Base-by-base conservation (phyloP, 768 basidiomycete genomes). In the Tulasnella sp. region DNA sequence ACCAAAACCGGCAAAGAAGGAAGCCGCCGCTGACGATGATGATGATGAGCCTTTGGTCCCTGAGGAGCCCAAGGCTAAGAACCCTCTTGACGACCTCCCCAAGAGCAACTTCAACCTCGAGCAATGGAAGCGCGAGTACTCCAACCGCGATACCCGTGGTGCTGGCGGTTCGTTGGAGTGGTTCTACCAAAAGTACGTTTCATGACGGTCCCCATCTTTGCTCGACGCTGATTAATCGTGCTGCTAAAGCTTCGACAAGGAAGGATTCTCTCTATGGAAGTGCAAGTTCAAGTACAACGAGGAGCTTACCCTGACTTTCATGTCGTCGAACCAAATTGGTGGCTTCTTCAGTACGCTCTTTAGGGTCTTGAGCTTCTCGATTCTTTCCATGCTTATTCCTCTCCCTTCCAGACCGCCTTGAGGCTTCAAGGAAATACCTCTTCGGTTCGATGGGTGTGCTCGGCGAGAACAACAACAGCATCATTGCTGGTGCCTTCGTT, bases 211-310 rank as follows among this genome's bases (percentile, higher is more conserved):
- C n/a, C n/a, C n/a, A n/a, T n/a, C n/a, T n/a, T n/a, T n/a, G n/a
- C n/a, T n/a, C n/a, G n/a, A n/a, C n/a, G n/a, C n/a, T n/a, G n/a
- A n/a, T n/a, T n/a, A n/a, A 6, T 73, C 81, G 28, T 78, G 77
- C n/a, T 89, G 85, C 72, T 91, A 0, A 82, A 97, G 96, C 89
- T 95, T 91, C 86, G 96, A 98, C 89, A 87, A 90, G 83, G 91
- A 92, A 81, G 96, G 97, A 41, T 98, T 92, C 92, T 97, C 96
- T 82, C 86, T 92, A 85, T 97, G 94, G 94, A 90, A 94, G 80
- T 92, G 96, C 79, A 94, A 96, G 88, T 99, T 95, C 93, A 98
- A 97, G 89, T 99, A 97, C 92, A 94, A 94, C 87, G 89, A 92
- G 34, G 97, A 98, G 87, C 92, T 98, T 82, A 96, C 96, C 31